Conservation (phyloP, 1,139 yeast genomes). For the Trichomonascaceae sp. region DNA sequence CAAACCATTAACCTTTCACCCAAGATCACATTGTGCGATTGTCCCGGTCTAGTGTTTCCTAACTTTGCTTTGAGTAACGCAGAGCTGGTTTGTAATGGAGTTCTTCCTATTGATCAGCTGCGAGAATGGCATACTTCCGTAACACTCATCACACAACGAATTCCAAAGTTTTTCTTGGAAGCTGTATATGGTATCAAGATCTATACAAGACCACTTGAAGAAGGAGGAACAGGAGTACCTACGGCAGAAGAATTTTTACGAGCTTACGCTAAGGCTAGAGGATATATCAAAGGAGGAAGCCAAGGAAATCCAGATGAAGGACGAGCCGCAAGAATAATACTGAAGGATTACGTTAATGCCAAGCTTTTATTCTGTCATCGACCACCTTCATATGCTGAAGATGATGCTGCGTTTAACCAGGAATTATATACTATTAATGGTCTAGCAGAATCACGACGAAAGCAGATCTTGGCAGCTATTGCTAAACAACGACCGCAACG, state of each 20-base stretch:
- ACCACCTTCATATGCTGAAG: slow-evolving; percentile 53
- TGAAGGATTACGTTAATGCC: slow-evolving; percentile 94
- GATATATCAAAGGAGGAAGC: slow-evolving; percentile 77
- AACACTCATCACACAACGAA: slow-evolving; percentile 75
- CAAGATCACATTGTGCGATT: slow-evolving; percentile 84
- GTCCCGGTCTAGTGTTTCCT: slow-evolving; percentile 99
- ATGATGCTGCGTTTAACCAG: slow-evolving; percentile 55
- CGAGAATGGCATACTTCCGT: slow-evolving; percentile 93
- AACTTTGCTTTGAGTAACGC: slow-evolving; percentile 96
- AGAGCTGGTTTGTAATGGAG: slow-evolving; percentile 96
- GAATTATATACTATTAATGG: slow-evolving; percentile 59
- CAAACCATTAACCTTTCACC: slow-evolving; percentile 88
- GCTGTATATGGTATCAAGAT: slow-evolving; percentile 92
- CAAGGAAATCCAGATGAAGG: slow-evolving; percentile 97
- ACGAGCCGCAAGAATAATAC: slow-evolving; percentile 84
- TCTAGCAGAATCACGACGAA: slow-evolving; percentile 62
- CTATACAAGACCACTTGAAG: slow-evolving; percentile 63
- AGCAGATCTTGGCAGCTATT: slow-evolving; percentile 45
- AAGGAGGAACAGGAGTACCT: slow-evolving; percentile 86
- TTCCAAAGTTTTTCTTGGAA: slow-evolving; percentile 84
- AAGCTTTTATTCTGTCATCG: slow-evolving; percentile 80
- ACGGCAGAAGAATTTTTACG: slow-evolving; percentile 83
- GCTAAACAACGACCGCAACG: slow-evolving; percentile 11
- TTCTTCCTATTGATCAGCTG: slow-evolving; percentile 92
- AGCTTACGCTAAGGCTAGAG: slow-evolving; percentile 95